Evolutionary conservation across 108 stramenopile species (phyloP), one percentile per base, ranked within the genome.

Genomic region (Nitzschia sp.): DNA sequence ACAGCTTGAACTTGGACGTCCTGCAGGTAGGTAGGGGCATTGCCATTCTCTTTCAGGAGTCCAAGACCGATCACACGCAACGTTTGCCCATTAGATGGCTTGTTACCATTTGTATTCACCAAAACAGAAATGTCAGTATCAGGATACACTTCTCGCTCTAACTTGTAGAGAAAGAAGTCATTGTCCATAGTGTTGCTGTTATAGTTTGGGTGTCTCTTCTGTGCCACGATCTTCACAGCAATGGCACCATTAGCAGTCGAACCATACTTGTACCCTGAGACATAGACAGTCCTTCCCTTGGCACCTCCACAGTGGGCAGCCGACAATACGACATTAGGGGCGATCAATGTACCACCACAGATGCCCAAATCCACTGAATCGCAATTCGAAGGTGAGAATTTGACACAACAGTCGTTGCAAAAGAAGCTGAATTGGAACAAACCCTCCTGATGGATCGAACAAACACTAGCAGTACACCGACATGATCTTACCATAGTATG

Each of bases 1-100:
- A 58, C 40, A 5, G 11, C 37, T 11, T 58, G 10, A 12, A 58
- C 57, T 40, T 58, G 38, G 0, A 58, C 57, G 8, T 58, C 11
- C 2, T 58, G n/a, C 6, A 58, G 57, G 37, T 39, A 40, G 1
- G 37, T 24, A 14, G 57, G 37, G 3, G 38, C 15, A 39, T 58
- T 58, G 37, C 57, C 57, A 39, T 24, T 24, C 40, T 58, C 57
- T 24, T 1, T 1, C 8, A 39, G 37, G 14, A 58, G 40, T 1
- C 64, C 86, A 68, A 80, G 74, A 20, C 88, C 88, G 58, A 83
- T 70, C 2, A 75, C 73, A 0, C 78, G 80, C n/a, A 85, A 56
- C 5, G 40, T 46, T n/a, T 52, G 37, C 15, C 72, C 70, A 20
- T 59, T 55, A 0, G 38, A 25, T 20, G 83, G 83, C 29, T 75